Conservation (phyloP, 225 moss, liverwort and hornwort genomes). For the Bryoerythrophyllum caledonicum region DNA sequence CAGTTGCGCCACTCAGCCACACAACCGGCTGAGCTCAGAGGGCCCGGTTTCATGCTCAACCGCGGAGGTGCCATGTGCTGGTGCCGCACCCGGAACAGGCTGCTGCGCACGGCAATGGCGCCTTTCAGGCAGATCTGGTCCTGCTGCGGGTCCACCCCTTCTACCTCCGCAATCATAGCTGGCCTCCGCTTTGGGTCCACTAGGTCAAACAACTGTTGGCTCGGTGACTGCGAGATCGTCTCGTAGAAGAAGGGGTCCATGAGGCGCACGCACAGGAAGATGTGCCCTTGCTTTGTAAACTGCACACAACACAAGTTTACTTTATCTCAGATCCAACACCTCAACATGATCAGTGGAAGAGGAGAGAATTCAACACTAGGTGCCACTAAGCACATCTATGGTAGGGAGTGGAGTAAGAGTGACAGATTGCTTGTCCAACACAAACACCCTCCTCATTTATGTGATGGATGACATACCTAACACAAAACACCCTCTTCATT, state of each 20-base stretch:
- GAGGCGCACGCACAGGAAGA: constrained; percentile 72
- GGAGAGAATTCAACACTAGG: neutral
- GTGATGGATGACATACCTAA: too few relatives aligned
- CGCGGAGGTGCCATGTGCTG: constrained; percentile 59
- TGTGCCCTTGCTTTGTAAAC: constrained; percentile 87
- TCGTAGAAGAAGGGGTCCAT: constrained; percentile 36
- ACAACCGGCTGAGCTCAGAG: constrained; percentile 37
- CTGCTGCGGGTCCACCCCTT: constrained; percentile 26
- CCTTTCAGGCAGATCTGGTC: constrained; percentile 26
- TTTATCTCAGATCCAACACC: neutral
- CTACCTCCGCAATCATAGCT: constrained; percentile 15
- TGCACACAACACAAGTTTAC: constrained; percentile 25
- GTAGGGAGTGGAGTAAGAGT: too few relatives aligned
- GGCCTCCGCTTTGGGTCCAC: constrained; percentile 25
- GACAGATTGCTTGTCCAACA: too few relatives aligned
- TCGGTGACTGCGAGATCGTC: constrained; percentile 17
- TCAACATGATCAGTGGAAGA: neutral
- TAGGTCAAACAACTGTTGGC: constrained; percentile 30
- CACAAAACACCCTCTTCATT: too few relatives aligned
- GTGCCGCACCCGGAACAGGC: constrained; percentile 25
- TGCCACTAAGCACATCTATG: too few relatives aligned
- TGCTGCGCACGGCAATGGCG: constrained; percentile 35
- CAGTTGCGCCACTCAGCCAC: constrained; percentile 67
- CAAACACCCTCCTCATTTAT: too few relatives aligned
- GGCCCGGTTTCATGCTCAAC: constrained; percentile 79